These are phyloP conservation scores for Saururus chinensis DNA, from an alignment of 164 flowering plant genomes.

Conservation along the genomic window DNA sequence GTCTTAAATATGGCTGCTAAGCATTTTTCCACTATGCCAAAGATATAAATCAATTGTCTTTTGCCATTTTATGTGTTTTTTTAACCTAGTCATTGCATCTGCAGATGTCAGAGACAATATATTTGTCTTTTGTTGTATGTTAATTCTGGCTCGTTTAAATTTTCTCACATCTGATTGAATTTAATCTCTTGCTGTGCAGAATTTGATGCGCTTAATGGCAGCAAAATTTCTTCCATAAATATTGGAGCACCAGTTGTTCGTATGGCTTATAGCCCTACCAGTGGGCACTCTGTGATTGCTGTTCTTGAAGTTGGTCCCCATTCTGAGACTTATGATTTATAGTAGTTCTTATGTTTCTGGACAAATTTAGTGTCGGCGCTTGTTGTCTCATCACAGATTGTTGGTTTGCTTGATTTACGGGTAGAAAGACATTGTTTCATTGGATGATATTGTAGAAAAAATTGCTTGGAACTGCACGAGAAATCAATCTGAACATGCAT, in stretches of 20 bases:
- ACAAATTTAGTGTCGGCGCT: not conserved
- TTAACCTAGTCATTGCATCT: too few species aligned
- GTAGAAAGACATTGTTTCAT: not conserved
- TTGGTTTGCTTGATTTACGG: not conserved
- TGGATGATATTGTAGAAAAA: not conserved
- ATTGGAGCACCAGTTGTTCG: conserved; percentile 88
- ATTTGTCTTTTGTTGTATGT: not conserved
- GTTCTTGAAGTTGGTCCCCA: conserved; percentile 63
- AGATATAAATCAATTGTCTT: too few species aligned
- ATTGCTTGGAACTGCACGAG: too few species aligned
- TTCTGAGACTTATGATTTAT: not conserved
- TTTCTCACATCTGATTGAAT: not conserved
- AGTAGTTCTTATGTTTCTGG: not conserved
- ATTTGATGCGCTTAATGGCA: conserved; percentile 91
- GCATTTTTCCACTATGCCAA: too few species aligned
- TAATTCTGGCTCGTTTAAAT: not conserved
- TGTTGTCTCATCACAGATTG: not conserved
- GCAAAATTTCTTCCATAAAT: conserved; percentile 82
- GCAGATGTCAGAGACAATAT: too few species aligned
- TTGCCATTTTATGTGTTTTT: too few species aligned
- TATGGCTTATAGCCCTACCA: conserved; percentile 88
- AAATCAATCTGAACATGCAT: too few species aligned
- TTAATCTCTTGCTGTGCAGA: conserved; percentile 28
- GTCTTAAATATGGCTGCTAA: too few species aligned
- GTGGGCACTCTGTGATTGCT: conserved; percentile 75